phyloP scores from a whole-genome alignment of 2,329 filamentous ascomycete genomes.

The Stachybotrys chlorohalonatus region DNA sequence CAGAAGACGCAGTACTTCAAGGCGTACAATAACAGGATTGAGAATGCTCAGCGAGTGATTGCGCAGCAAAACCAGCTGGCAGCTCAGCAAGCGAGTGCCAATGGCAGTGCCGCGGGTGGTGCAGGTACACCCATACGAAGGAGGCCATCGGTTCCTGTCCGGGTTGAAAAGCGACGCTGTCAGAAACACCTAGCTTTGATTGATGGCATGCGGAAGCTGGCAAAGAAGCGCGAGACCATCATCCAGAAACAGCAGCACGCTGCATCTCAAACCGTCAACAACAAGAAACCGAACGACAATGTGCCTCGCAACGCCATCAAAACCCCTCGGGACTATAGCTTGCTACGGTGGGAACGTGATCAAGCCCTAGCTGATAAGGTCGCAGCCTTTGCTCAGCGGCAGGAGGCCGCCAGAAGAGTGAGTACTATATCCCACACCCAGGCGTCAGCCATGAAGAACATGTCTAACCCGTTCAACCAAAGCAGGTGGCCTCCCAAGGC shows the following conservation, averaged over 20 bases:
- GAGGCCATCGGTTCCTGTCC: slow-evolving; percentile 67
- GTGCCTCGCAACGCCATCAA: slow-evolving; percentile 46
- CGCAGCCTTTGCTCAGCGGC: slow-evolving; percentile 46
- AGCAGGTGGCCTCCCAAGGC: slow-evolving; percentile 34
- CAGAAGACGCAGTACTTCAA: slow-evolving; percentile 94
- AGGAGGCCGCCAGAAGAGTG: slow-evolving; percentile 50
- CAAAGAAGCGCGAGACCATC: slow-evolving; percentile 83
- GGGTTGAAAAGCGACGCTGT: slow-evolving; percentile 79
- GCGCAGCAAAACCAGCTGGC: slow-evolving; percentile 43
- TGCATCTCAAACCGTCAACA: slow-evolving; percentile 62
- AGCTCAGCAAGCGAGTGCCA: slow-evolving; percentile 38
- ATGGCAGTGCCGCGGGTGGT: slow-evolving; percentile 11
- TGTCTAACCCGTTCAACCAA: slow-evolving; percentile 13
- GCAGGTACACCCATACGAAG: slow-evolving; percentile 39
- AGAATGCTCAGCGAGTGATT: slow-evolving; percentile 47
- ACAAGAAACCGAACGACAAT: slow-evolving; percentile 70
- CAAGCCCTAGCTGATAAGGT: slow-evolving; percentile 54
- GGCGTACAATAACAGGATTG: slow-evolving; percentile 52
- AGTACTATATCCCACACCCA: slow-evolving; percentile 13
- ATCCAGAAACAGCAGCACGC: slow-evolving; percentile 87
- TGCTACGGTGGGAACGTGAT: slow-evolving; percentile 81
- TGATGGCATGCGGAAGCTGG: slow-evolving; percentile 90
- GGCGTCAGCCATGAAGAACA: background rate
- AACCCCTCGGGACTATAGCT: slow-evolving; percentile 85
- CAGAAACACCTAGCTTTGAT: slow-evolving; percentile 82